A percentile compares a stretch with the other conserved stretches of the same genome.
Evolutionary conservation across 2,329 filamentous ascomycete genomes (phyloP).

Genomic region (Paecilomyces sp.): DNA sequence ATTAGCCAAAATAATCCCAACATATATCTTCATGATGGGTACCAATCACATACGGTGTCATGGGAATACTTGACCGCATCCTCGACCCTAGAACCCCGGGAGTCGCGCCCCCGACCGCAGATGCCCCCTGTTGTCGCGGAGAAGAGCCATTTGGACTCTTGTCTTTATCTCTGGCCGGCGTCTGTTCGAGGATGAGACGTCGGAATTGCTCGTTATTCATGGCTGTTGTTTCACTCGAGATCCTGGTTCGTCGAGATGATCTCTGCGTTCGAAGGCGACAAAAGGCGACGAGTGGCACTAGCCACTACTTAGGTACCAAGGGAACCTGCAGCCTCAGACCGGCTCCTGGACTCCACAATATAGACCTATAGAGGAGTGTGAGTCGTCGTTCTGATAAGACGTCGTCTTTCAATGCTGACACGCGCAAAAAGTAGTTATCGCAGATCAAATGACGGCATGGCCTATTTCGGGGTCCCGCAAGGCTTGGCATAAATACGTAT

Average conservation of each 20-base stretch:
- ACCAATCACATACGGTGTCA: constrained; percentile 86
- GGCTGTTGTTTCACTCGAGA: constrained; percentile 3
- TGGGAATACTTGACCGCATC: constrained; percentile 74
- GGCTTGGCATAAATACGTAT: not conserved
- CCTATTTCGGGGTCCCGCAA: not conserved
- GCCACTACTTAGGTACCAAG: too few relatives aligned
- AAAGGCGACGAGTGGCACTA: too few relatives aligned
- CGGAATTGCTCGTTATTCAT: constrained; percentile 99
- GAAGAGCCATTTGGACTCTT: not conserved
- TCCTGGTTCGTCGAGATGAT: not conserved
- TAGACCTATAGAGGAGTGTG: not conserved
- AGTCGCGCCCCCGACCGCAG: constrained; percentile 37
- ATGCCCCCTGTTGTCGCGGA: constrained; percentile 5
- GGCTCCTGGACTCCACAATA: not conserved
- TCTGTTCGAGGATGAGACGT: constrained; percentile 59
- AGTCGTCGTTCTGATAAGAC: not conserved
- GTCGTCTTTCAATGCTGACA: not conserved
- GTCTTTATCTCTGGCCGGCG: constrained; percentile 8
- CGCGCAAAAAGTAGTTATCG: not conserved
- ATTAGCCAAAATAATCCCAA: not conserved
- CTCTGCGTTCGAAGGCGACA: not conserved
- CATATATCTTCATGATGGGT: not conserved
- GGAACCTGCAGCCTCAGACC: not conserved
- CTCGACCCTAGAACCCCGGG: constrained; percentile 63
- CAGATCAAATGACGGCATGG: not conserved